Evolutionary conservation across 2,329 filamentous ascomycete species (phyloP).

Genomic region (Dothidotthia symphoricarpi): DNA sequence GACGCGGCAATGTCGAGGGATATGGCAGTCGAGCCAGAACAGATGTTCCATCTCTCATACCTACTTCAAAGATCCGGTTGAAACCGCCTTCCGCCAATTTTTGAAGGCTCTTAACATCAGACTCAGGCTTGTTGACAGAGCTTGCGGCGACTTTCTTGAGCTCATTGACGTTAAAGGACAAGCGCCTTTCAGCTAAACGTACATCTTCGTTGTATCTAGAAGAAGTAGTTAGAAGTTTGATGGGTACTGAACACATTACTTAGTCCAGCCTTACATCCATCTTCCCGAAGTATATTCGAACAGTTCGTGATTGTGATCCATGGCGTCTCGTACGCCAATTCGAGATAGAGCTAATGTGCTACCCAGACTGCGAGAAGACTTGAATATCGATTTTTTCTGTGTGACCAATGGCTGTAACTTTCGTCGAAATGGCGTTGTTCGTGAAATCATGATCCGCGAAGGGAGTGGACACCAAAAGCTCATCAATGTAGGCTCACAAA

Average conservation of each 20-base stretch:
- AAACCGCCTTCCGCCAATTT: constrained; percentile 42
- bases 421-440: neutral
- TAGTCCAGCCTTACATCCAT: constrained; percentile 22
- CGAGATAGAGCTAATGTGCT: neutral
- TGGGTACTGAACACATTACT: neutral
- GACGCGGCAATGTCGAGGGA: constrained; percentile 26
- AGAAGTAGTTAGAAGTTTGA: constrained; percentile 2
- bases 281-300: constrained; percentile 31
- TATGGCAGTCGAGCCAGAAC: constrained; percentile 39
- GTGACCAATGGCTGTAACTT: neutral
- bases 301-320: constrained; percentile 13
- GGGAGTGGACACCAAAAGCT: too few relatives aligned
- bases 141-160: constrained; percentile 20
- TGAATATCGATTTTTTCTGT: neutral
- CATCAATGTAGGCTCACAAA: too few relatives aligned
- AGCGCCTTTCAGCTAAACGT: constrained; percentile 18
- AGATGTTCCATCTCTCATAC: constrained; percentile 26
- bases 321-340: neutral
- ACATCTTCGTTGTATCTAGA: constrained; percentile 22
- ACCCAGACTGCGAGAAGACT: neutral
- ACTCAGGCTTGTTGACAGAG: constrained; percentile 13
- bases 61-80: constrained; percentile 36
- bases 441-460: too few relatives aligned
- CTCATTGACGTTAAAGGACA: constrained; percentile 22
- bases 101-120: constrained; percentile 20